Percentiles rank a stretch among this genome's conserved stretches.
These are phyloP conservation scores for Leishmania mexicana DNA, from an alignment of 208 protist species.

Conservation along the genomic window DNA sequence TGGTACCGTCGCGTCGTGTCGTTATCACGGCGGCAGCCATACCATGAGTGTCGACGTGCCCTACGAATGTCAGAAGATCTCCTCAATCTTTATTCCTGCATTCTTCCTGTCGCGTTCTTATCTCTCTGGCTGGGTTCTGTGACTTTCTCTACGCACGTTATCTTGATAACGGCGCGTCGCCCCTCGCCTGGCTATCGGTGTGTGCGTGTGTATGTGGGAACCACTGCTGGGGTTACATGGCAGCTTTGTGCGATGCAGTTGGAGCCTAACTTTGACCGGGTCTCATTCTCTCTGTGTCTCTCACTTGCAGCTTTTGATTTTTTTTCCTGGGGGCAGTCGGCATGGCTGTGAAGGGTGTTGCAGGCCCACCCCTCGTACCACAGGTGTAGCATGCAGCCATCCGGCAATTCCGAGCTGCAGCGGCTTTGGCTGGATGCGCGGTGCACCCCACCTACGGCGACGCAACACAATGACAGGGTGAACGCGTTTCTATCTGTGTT, in stretches of 20 bases:
- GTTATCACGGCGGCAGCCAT: too few relatives aligned
- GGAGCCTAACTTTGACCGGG: neutral
- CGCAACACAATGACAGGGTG: conserved; percentile 38
- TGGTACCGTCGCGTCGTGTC: neutral
- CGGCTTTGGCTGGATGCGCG: conserved; percentile 55
- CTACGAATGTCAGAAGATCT: neutral
- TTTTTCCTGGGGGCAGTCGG: neutral
- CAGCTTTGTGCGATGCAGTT: neutral
- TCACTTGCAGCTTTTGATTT: neutral
- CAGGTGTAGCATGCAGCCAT: conserved; percentile 5
- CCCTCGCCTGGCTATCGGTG: neutral
- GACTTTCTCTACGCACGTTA: neutral
- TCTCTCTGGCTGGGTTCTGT: neutral
- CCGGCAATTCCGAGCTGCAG: conserved; percentile 28
- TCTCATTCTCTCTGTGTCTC: neutral
- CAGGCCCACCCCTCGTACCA: neutral
- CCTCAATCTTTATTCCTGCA: neutral
- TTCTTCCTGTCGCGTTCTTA: neutral
- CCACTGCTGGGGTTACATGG: neutral
- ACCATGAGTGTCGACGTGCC: neutral
- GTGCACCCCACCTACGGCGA: conserved; percentile 33
- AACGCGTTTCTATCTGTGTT: conserved; percentile 44
- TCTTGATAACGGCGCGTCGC: neutral
- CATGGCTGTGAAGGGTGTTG: neutral
- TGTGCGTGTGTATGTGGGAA: neutral